Evolutionary conservation across 164 flowering plant genomes (phyloP), one percentile per base, ranked within the genome.

Genomic region (Liquidambar formosana): DNA sequence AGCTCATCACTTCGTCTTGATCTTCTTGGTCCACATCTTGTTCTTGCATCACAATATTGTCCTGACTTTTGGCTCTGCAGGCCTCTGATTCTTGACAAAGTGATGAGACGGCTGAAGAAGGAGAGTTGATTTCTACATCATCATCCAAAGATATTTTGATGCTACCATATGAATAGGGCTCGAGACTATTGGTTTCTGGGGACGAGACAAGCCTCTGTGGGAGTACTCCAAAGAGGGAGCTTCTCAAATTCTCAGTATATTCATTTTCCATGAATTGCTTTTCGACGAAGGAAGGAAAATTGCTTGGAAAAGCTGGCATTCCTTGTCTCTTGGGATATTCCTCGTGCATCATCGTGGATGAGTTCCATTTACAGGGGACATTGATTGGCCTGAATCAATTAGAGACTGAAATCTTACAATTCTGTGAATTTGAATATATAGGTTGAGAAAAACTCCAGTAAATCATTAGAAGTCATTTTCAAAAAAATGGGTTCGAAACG

Each of bases 41-140:
- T 15, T 68, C 81, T 45, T 73, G 60, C 57, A 60, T 56, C 51
- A 59, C 63, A n/a, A n/a, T n/a, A 25, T 22, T 21, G 43, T 61
- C 73, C 21, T 59, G 73, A 12, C 51, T 44, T 43, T 45, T 61
- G 58, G 59, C 11, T 14, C 58, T 74, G 33, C 1, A 23, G 49
- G 47, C 63, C 51, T 82, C 80, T 38, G 63, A 27, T 5, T 78
- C 85, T 57, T 72, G 84, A 65, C 75, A 78, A 26, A 83, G 58
- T 1, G 90, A 88, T 48, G 95, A 90, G 28, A 78, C 80, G 48
- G 70, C 84, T 15, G 93, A 86, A 1, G 86, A 76, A 14, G 89
- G 84, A 14, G 94, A 87, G 58, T 78, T 77, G 65, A 71, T 67
- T 21, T 85, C 90, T 4, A 76, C 43, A 61, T 89, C 43, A 61